Percentiles rank a stretch among this genome's conserved stretches.
These are phyloP conservation scores for Suhomyces xylopsoci DNA, from an alignment of 805 yeast genomes.

Conservation along the genomic window DNA sequence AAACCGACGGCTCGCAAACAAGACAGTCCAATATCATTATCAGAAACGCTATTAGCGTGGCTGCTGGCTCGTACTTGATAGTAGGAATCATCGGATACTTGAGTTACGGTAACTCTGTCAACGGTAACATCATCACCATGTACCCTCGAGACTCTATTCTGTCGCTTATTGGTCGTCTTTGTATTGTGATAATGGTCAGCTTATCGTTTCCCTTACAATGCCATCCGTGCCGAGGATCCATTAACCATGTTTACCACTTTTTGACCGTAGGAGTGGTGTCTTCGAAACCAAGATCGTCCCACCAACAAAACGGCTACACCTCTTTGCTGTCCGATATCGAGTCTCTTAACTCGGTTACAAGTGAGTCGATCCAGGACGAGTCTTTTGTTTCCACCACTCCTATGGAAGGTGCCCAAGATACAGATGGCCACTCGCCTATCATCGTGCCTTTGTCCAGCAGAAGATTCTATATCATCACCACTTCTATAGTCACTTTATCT, in stretches of 20 bases:
- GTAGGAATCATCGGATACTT: conserved; percentile 71
- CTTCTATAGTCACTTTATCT: conserved; percentile 43
- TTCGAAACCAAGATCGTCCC: conserved; percentile 19
- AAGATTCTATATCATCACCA: conserved; percentile 50
- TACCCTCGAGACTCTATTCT: conserved; percentile 52
- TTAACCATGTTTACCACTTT: conserved; percentile 62
- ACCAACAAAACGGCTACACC: conserved; percentile 23
- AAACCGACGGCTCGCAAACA: conserved; percentile 35
- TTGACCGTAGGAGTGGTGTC: conserved; percentile 31
- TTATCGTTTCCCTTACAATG: conserved; percentile 76
- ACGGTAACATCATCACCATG: conserved; percentile 68
- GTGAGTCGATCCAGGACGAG: conserved; percentile 26
- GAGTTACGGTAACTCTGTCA: conserved; percentile 63
- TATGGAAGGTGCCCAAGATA: conserved; percentile 46
- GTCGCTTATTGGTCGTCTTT: conserved; percentile 53
- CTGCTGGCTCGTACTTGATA: conserved; percentile 54
- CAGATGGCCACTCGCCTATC: conserved; percentile 46
- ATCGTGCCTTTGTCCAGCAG: conserved; percentile 47
- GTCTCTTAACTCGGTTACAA: conserved; percentile 15
- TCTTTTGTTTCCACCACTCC: conserved; percentile 44
- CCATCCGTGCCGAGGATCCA: conserved; percentile 74
- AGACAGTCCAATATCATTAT: conserved; percentile 50
- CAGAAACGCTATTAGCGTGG: conserved; percentile 51
- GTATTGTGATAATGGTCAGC: conserved; percentile 70
- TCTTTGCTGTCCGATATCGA: conserved; percentile 27